These are phyloP conservation scores for Phanerochaete sordida DNA, from an alignment of 768 basidiomycete genomes.

Conservation along the genomic window DNA sequence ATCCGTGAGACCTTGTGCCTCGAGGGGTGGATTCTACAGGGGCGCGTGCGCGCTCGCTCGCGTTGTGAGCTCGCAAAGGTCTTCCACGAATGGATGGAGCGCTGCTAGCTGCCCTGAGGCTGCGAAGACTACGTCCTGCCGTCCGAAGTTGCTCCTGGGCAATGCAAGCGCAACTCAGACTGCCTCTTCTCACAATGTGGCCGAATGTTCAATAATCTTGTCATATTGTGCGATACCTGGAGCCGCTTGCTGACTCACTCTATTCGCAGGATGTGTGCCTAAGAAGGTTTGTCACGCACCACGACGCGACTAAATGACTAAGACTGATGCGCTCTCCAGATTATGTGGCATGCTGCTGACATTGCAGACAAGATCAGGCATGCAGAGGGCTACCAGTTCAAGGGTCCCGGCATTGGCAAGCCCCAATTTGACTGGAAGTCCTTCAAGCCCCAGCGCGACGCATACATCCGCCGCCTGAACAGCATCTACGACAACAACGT, in stretches of 20 bases:
- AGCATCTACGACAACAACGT: conserved; percentile 90
- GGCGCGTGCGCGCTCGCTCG: too few species aligned
- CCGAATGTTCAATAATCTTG: too few species aligned
- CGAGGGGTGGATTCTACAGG: too few species aligned
- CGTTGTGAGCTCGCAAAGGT: too few species aligned
- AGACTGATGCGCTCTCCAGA: conserved; percentile 37
- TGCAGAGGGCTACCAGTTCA: conserved; percentile 73
- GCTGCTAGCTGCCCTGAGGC: too few species aligned
- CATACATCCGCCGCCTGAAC: conserved; percentile 88
- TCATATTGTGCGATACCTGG: too few species aligned
- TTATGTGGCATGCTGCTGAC: conserved; percentile 98
- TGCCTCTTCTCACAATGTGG: too few species aligned
- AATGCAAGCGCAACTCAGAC: too few species aligned
- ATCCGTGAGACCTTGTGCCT: too few species aligned
- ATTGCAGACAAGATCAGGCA: conserved; percentile 79
- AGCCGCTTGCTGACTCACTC: neutral
- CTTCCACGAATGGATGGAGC: too few species aligned
- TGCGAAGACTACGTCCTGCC: too few species aligned
- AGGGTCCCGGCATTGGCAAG: conserved; percentile 45
- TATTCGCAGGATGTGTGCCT: conserved; percentile 79
- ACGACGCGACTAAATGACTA: neutral
- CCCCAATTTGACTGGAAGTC: conserved; percentile 83
- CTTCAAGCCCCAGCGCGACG: conserved; percentile 94
- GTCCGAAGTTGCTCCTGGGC: too few species aligned
- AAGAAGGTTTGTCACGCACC: conserved; percentile 66